phyloP scores from a whole-genome alignment of 495 filamentous ascomycete species.

The Podospora pseudocomata region DNA sequence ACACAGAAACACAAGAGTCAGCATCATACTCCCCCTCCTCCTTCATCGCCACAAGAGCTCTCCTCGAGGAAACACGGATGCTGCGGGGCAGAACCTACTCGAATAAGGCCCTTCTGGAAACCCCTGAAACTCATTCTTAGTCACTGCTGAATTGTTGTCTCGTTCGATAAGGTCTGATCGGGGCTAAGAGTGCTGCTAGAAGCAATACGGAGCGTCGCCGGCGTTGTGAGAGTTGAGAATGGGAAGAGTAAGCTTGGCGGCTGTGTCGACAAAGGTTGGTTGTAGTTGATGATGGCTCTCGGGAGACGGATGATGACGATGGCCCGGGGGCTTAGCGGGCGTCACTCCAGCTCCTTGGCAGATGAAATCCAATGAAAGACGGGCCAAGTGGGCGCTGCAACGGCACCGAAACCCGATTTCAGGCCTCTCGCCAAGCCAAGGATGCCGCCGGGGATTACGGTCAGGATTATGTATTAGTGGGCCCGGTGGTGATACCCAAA shows the following conservation, averaged over 20 bases:
- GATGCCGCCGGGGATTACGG: not conserved
- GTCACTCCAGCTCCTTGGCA: slow-evolving; percentile 25
- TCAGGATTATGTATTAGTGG: not conserved
- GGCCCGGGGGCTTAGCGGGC: slow-evolving; percentile 21
- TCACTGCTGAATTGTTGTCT: not conserved
- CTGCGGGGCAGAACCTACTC: slow-evolving; percentile 52
- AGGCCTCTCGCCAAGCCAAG: not conserved
- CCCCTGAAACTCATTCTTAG: slow-evolving; percentile 89
- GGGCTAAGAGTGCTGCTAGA: not conserved
- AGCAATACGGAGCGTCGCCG: not conserved
- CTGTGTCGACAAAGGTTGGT: not conserved
- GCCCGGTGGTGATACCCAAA: not conserved
- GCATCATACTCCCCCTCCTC: not conserved
- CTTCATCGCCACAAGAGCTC: not conserved
- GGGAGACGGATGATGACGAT: slow-evolving; percentile 25
- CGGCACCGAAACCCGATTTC: slow-evolving; percentile 6
- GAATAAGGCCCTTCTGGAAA: slow-evolving; percentile 80
- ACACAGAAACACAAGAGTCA: not conserved
- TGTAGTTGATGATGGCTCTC: slow-evolving; percentile 15
- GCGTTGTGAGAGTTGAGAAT: not conserved
- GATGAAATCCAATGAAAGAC: slow-evolving; percentile 25
- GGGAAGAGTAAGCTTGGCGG: slow-evolving; percentile 2
- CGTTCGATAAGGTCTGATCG: not conserved
- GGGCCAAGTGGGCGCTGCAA: slow-evolving; percentile 19
- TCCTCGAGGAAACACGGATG: not conserved